Evolutionary conservation across 371 early-diverging fungal species (phyloP).

Genomic region (Thermomucor indicae-seudaticae): DNA sequence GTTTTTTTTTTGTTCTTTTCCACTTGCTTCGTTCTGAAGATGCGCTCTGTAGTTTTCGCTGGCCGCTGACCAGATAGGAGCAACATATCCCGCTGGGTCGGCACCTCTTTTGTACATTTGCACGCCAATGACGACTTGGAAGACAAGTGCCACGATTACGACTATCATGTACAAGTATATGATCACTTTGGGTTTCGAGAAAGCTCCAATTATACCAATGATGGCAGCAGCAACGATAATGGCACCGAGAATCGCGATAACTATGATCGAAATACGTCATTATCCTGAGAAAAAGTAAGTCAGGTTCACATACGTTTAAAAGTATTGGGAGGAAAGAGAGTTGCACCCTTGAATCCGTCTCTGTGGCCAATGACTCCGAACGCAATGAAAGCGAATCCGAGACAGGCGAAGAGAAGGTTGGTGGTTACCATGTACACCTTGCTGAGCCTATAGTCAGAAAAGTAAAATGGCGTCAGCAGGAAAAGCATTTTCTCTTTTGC

Average conservation of each 20-base stretch:
- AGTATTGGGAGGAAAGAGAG: slow-evolving; percentile 28
- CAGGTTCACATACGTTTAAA: slow-evolving; percentile 29
- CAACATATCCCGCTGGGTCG: slow-evolving; percentile 25
- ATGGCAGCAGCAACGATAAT: slow-evolving; percentile 36
- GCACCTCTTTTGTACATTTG: slow-evolving; percentile 34
- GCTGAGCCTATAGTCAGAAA: slow-evolving; percentile 28
- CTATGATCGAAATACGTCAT: slow-evolving; percentile 8
- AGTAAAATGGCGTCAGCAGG: not conserved
- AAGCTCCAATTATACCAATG: slow-evolving; percentile 32
- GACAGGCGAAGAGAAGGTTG: slow-evolving; percentile 36
- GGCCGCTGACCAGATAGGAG: slow-evolving; percentile 26
- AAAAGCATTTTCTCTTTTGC: not conserved
- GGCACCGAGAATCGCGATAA: slow-evolving; percentile 31
- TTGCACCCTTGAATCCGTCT: slow-evolving; percentile 31
- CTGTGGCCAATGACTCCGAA: slow-evolving; percentile 38
- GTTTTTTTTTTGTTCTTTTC: not conserved
- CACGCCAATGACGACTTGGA: slow-evolving; percentile 42
- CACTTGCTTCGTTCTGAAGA: slow-evolving; percentile 14
- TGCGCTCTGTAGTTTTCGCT: slow-evolving; percentile 13
- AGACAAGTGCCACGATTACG: slow-evolving; percentile 28
- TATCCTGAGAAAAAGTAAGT: not conserved
- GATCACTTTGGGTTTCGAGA: slow-evolving; percentile 20
- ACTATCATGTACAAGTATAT: slow-evolving; percentile 34
- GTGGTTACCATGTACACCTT: slow-evolving; percentile 42
- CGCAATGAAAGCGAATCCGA: slow-evolving; percentile 40